Evolutionary conservation across 106 monocot genomes (phyloP), one percentile per base, ranked within the genome.

Genomic region (Apostasia ramifera): DNA sequence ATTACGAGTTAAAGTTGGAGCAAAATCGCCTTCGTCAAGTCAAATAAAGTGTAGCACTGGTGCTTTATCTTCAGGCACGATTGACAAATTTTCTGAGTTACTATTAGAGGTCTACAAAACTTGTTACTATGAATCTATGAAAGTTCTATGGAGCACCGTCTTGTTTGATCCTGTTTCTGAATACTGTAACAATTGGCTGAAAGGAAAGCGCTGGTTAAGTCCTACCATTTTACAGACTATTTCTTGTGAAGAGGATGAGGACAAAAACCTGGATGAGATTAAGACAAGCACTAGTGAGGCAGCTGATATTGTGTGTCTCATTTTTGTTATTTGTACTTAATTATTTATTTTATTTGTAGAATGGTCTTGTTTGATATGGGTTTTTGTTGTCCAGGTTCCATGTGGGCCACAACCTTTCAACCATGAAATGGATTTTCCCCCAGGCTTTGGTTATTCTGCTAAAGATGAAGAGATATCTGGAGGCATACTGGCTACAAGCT

Each of bases 371-470:
- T 44, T 26, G 47, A 4, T 38, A 12, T 65, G 1, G 26, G 13
- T 6, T 65, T 64, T 65, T 67, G 42, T 42, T 13, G 41, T 68
- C 37, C 53, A 75, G 75, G 67, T 44, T 65, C 6, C 14, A 13
- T 69, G 14, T 58, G 5, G 8, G 5, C 59, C 59, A 61, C 47
- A 76, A 40, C 37, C 65, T 58, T 63, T 63, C 57, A 55, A 38
- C 2, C 26, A 40, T 69, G 78, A 89, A 55, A 54, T 87, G 66
- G 95, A 95, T 47, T 77, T 89, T 26, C 95, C 95, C 12, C 95
- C 95, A 37, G 95, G 95, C n/a, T 97, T 97, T 87, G 95, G 59
- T 71, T 83, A 78, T 76, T 45, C 13, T 26, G 6, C 12, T 50
- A 68, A 40, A 55, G 66, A 12, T 73, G 26, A 14, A 60, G 73